A percentile compares a stretch with the other conserved stretches of the same genome.
Evolutionary conservation across 139 green algal species (phyloP).

Genomic region (Deuterostichococcus epilithicus): DNA sequence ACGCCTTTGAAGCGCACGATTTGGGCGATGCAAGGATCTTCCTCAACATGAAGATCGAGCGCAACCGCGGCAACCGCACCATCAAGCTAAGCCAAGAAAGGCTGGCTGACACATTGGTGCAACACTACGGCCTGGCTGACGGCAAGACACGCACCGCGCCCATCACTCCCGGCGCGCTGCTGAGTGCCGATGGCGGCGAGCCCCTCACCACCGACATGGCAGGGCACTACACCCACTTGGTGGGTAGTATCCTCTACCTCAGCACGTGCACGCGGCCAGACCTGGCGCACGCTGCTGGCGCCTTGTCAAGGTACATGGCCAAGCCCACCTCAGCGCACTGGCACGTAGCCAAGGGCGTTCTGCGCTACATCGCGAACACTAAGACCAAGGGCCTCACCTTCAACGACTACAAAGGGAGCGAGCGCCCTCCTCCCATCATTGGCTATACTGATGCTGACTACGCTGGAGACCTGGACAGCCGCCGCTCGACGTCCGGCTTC

Average conservation of each 20-base stretch:
- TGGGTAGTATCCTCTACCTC: slow-evolving; percentile 29
- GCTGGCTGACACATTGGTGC: slow-evolving; percentile 7
- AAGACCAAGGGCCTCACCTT: slow-evolving; percentile 9
- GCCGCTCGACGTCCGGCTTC: slow-evolving; percentile 39
- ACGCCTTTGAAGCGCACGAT: too few species aligned
- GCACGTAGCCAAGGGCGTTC: too few species aligned
- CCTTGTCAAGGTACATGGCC: slow-evolving; percentile 32
- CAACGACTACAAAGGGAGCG: too few species aligned
- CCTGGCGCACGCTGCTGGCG: slow-evolving; percentile 37
- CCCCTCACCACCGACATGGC: not conserved
- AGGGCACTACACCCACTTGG: slow-evolving; percentile 20
- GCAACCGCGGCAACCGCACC: slow-evolving; percentile 12
- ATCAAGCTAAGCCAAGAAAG: slow-evolving; percentile 23
- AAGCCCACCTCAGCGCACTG: slow-evolving; percentile 28
- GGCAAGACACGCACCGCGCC: not conserved
- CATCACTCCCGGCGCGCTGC: slow-evolving; percentile 4
- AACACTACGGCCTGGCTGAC: slow-evolving; percentile 13
- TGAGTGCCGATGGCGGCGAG: slow-evolving; percentile 9
- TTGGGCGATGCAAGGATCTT: slow-evolving; percentile 22
- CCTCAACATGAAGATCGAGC: slow-evolving; percentile 16
- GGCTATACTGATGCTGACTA: slow-evolving; percentile 49
- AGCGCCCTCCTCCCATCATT: not conserved
- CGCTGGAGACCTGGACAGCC: slow-evolving; percentile 22
- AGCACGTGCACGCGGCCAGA: slow-evolving; percentile 33
- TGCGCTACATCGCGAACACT: too few species aligned